These are phyloP conservation scores for Nemania sp. DNA, from an alignment of 2,329 filamentous ascomycete species.

Conservation along the genomic window DNA sequence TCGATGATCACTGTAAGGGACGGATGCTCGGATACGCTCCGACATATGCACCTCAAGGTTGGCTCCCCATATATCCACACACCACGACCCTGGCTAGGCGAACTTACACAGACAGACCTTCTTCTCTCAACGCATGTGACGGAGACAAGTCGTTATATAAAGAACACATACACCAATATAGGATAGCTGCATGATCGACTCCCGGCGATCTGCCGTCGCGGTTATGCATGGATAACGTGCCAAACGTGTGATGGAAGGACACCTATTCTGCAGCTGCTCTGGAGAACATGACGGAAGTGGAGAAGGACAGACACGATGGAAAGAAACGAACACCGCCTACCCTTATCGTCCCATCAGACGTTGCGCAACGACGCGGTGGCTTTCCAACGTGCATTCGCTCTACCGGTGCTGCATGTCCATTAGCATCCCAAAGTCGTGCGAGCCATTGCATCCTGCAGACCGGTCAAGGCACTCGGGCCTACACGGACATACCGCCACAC, in stretches of 20 bases:
- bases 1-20: slow-evolving; percentile 10
- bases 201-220: slow-evolving; percentile 15
- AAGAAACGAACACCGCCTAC: slow-evolving; percentile 1
- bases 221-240: slow-evolving; percentile 2
- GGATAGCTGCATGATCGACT: slow-evolving; percentile 17
- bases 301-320: neutral
- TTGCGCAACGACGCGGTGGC: slow-evolving; percentile 1
- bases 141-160: neutral
- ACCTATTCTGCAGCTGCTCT: slow-evolving; percentile 6
- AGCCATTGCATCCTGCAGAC: slow-evolving; percentile 24
- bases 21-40: slow-evolving; percentile 13
- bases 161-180: slow-evolving; percentile 1
- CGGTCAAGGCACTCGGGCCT: slow-evolving; percentile 20
- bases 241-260: slow-evolving; percentile 4
- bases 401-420: slow-evolving; percentile 25
- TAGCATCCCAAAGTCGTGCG: slow-evolving; percentile 16
- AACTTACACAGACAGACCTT: neutral
- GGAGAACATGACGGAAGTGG: too few relatives aligned
- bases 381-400: slow-evolving; percentile 16
- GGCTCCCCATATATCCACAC: slow-evolving; percentile 11
- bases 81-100: slow-evolving; percentile 6
- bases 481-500: slow-evolving; percentile 16
- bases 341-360: slow-evolving; percentile 12
- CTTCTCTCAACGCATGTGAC: neutral
- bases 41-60: slow-evolving; percentile 9